Evolutionary conservation across 768 basidiomycete species (phyloP), one percentile per base, ranked within the genome.

Genomic region (Lepiota venenata): DNA sequence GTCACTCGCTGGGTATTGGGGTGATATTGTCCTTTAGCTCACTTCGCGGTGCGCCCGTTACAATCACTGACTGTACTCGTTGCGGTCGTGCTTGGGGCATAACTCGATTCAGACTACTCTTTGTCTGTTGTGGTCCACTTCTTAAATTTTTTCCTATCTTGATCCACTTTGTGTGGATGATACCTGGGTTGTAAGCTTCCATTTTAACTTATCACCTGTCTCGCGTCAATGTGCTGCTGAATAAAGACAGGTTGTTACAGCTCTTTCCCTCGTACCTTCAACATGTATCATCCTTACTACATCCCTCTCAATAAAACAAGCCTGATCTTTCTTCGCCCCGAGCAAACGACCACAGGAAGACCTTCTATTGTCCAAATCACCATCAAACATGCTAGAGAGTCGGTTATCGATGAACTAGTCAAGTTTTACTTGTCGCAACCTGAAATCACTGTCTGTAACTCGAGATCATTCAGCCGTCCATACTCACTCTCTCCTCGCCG

Each of bases 71-170:
- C 58, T 18, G 37, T 22, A 9, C 21, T 41, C 46, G 41, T 50
- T 52, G 27, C 47, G 51, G 45, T 46, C 25, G 56, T 44, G 44
- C 58, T 54, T 49, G 55, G 49, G 55, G 51, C 65, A 66, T 60
- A 70, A 70, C 81, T 83, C 79, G 78, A 84, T 82, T 83, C 82
- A 82, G 82, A 83, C 81, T 84, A 82, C 77, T 83, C 81, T 83
- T 71, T 70, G 73, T 74, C 81, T 82, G 80, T 75, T 67, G 71
- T 68, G 64, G 60, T 18, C 25, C 15, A 7, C 22, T 39, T 40
- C 2, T 38, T n/a, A n/a, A 61, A 64, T 63, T 66, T 67, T 67
- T 65, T 64, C 36, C 61, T 38, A 35, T 41, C 49, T 49, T 56
- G 48, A 46, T 60, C 55, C 57, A 57, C 58, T 59, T 63, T 54